These are phyloP conservation scores for Rhododendron williamsianum DNA, from an alignment of 148 eudicot species.

Conservation along the genomic window DNA sequence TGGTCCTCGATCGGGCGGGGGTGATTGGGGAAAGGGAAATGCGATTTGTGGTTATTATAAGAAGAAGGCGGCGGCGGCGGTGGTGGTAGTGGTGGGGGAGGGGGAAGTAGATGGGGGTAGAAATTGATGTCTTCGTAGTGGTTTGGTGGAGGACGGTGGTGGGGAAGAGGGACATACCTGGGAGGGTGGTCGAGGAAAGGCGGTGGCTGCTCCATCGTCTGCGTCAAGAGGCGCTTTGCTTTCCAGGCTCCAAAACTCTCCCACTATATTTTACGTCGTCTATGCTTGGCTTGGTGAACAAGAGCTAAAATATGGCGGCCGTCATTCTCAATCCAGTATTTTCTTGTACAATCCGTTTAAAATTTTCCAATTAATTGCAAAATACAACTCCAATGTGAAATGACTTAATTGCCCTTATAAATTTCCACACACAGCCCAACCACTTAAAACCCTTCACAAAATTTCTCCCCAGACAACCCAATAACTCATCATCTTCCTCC, in stretches of 20 bases:
- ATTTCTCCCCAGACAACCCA: too few species aligned
- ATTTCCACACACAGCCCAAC: too few species aligned
- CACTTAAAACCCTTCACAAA: too few species aligned
- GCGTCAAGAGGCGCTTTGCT: background rate
- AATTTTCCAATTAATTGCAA: too few species aligned
- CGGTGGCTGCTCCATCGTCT: conserved; percentile 19
- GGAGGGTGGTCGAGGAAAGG: conserved; percentile 23
- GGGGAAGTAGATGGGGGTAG: conserved; percentile 21
- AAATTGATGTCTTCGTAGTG: background rate
- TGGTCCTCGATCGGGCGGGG: conserved; percentile 11
- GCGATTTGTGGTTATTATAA: conserved; percentile 12
- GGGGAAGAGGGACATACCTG: conserved; percentile 38
- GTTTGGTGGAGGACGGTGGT: conserved; percentile 20
- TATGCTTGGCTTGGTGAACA: too few species aligned
- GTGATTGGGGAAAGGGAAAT: conserved; percentile 15
- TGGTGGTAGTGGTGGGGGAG: conserved; percentile 14
- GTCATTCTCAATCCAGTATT: too few species aligned
- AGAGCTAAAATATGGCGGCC: too few species aligned
- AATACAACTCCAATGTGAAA: too few species aligned
- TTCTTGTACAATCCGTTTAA: too few species aligned
- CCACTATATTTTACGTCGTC: background rate
- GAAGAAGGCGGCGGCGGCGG: background rate
- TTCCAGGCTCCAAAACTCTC: background rate
- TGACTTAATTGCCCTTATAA: too few species aligned
- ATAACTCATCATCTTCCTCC: too few species aligned